phyloP scores from a whole-genome alignment of 2,329 filamentous ascomycete species.

The Colletotrichum paranaense region DNA sequence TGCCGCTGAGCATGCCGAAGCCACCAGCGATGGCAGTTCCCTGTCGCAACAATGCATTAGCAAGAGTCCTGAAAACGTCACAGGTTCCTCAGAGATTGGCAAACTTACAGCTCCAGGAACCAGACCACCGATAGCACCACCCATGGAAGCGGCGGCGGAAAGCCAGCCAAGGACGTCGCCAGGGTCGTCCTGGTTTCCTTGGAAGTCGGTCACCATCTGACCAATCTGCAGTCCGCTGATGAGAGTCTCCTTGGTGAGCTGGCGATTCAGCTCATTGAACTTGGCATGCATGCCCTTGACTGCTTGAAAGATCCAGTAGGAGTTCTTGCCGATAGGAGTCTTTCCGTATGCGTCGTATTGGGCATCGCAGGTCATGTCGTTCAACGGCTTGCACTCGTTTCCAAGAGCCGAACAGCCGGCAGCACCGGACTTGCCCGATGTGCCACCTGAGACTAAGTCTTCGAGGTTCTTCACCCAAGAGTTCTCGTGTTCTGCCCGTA shows the following conservation, averaged over 20 bases:
- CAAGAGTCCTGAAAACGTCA: not conserved
- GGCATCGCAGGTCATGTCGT: conserved; percentile 6
- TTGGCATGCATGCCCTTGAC: conserved; percentile 31
- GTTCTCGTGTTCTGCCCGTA: conserved; percentile 16
- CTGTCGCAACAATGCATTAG: not conserved
- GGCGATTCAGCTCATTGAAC: conserved; percentile 23
- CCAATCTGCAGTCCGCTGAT: conserved; percentile 18
- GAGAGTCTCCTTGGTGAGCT: conserved; percentile 17
- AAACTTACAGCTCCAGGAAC: conserved; percentile 16
- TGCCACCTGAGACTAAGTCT: conserved; percentile 17
- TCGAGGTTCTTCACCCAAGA: conserved; percentile 23
- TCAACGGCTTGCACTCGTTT: conserved; percentile 24
- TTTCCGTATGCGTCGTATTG: conserved; percentile 12
- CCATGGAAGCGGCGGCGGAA: conserved; percentile 16
- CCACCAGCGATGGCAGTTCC: not conserved
- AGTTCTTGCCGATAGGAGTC: conserved; percentile 4
- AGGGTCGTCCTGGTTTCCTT: conserved; percentile 9
- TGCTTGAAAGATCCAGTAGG: conserved; percentile 32
- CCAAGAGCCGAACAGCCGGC: conserved; percentile 18
- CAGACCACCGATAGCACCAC: conserved; percentile 10
- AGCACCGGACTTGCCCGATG: conserved; percentile 22
- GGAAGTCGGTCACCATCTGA: conserved; percentile 23
- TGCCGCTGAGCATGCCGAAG: conserved; percentile 7
- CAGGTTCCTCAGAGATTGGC: not conserved
- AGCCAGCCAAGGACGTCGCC: conserved; percentile 10